Evolutionary conservation across 495 filamentous ascomycete genomes (phyloP).

Genomic region (Penicillium mononematosum): DNA sequence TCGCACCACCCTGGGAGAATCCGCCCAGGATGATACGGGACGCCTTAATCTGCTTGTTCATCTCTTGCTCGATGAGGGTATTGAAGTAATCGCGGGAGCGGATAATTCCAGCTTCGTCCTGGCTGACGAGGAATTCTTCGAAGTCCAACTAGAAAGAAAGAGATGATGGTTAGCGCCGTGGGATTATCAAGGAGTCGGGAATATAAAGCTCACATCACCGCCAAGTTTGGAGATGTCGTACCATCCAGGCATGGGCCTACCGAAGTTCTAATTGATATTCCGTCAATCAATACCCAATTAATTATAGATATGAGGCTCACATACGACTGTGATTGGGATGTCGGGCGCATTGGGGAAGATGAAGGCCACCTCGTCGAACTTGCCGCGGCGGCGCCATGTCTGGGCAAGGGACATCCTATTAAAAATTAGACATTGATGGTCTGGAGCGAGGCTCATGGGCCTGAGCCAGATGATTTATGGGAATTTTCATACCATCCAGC

Average conservation of each 20-base stretch:
- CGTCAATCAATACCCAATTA: neutral
- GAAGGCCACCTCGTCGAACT: constrained; percentile 88
- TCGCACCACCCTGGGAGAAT: constrained; percentile 62
- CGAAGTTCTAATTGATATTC: constrained; percentile 57
- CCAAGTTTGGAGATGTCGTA: constrained; percentile 75
- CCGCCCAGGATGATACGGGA: constrained; percentile 80
- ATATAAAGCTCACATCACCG: constrained; percentile 37
- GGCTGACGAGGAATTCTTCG: constrained; percentile 50
- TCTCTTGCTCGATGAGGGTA: constrained; percentile 75
- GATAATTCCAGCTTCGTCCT: constrained; percentile 81
- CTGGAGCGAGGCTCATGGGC: neutral
- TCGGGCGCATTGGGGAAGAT: constrained; percentile 89
- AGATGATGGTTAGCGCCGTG: neutral
- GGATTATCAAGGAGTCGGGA: neutral
- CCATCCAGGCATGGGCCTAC: constrained; percentile 88
- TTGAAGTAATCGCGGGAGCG: constrained; percentile 73
- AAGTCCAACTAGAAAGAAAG: constrained; percentile 35
- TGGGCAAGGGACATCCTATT: constrained; percentile 72
- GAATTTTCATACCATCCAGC: constrained; percentile 60
- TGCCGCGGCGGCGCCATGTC: constrained; percentile 80
- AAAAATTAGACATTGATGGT: constrained; percentile 6
- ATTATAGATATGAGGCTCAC: constrained; percentile 19
- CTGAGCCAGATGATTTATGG: neutral
- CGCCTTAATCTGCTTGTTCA: constrained; percentile 77
- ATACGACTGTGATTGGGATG: constrained; percentile 85